phyloP scores from a whole-genome alignment of 441 rosid species.

The Pelargonium fulgidum region DNA sequence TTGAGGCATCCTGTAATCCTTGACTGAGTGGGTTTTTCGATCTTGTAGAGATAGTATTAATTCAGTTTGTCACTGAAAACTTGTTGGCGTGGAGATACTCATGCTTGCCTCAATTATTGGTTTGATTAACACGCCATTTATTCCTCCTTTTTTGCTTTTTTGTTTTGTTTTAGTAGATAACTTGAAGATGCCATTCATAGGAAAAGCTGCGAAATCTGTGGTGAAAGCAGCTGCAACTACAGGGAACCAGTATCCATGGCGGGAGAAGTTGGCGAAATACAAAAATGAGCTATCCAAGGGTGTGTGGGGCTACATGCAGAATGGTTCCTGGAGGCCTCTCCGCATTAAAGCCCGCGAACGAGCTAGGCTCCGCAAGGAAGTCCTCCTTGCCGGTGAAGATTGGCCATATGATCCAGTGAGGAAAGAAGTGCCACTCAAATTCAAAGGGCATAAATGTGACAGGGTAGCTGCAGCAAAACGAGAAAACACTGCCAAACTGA shows the following conservation, averaged over 20 bases:
- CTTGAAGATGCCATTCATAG: constrained; percentile 43
- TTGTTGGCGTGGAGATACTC: no score
- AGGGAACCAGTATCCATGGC: constrained; percentile 72
- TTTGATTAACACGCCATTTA: neutral
- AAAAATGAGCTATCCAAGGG: constrained; percentile 66
- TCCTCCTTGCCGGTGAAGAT: constrained; percentile 59
- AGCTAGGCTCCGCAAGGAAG: constrained; percentile 84
- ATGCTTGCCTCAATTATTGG: no score
- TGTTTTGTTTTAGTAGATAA: neutral
- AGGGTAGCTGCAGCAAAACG: constrained; percentile 62
- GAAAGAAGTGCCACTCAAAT: constrained; percentile 68
- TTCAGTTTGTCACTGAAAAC: no score
- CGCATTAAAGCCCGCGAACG: constrained; percentile 75
- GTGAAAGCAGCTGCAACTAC: constrained; percentile 45
- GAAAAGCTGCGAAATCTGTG: constrained; percentile 54
- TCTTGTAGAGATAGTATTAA: no score
- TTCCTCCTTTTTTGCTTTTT: neutral
- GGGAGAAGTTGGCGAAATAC: constrained; percentile 64
- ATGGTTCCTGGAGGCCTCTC: constrained; percentile 81
- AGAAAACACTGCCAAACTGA: constrained; percentile 60
- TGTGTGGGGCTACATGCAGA: constrained; percentile 85
- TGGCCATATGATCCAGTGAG: constrained; percentile 89
- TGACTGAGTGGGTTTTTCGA: no score
- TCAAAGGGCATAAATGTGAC: constrained; percentile 82
- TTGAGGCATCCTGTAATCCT: no score